Conservation (phyloP, 176 grass and related monocot species). For the Rhynchospora breviuscula region DNA sequence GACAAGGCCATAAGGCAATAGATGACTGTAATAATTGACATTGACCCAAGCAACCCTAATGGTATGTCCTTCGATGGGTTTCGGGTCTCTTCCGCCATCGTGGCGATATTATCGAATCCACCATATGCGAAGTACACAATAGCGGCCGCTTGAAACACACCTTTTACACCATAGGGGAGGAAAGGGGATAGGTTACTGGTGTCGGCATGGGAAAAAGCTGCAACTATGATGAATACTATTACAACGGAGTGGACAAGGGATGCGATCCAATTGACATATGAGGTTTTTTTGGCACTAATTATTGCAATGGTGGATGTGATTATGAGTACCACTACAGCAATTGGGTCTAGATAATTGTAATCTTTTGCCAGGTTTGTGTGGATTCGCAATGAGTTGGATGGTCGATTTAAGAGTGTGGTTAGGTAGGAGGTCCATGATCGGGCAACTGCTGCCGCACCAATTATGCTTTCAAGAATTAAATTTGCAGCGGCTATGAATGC, state of each 20-base stretch:
- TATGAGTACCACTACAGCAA: constrained; percentile 54
- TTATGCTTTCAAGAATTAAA: constrained; percentile 74
- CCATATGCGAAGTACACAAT: constrained; percentile 92
- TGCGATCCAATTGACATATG: constrained; percentile 74
- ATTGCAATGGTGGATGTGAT: constrained; percentile 58
- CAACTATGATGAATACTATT: constrained; percentile 69
- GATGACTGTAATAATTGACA: constrained; percentile 75
- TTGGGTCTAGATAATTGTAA: constrained; percentile 70
- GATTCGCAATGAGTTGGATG: constrained; percentile 41
- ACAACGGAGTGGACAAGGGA: constrained; percentile 51
- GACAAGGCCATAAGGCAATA: constrained; percentile 83
- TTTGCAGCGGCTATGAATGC: constrained; percentile 85
- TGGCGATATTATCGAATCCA: constrained; percentile 90
- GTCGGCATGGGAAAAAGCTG: constrained; percentile 53
- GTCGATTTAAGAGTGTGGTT: constrained; percentile 53
- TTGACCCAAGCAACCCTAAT: constrained; percentile 65
- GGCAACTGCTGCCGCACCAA: constrained; percentile 65
- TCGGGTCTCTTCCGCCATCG: constrained; percentile 90
- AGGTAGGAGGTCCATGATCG: constrained; percentile 86
- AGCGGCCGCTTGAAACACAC: constrained; percentile 78
- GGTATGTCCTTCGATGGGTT: constrained; percentile 87
- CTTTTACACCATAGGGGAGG: constrained; percentile 53
- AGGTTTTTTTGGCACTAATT: constrained; percentile 59
- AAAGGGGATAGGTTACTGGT: constrained; percentile 63
- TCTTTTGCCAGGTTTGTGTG: constrained; percentile 35